Evolutionary conservation across 805 yeast genomes (phyloP).

Genomic region (Nematodospora valgi): DNA sequence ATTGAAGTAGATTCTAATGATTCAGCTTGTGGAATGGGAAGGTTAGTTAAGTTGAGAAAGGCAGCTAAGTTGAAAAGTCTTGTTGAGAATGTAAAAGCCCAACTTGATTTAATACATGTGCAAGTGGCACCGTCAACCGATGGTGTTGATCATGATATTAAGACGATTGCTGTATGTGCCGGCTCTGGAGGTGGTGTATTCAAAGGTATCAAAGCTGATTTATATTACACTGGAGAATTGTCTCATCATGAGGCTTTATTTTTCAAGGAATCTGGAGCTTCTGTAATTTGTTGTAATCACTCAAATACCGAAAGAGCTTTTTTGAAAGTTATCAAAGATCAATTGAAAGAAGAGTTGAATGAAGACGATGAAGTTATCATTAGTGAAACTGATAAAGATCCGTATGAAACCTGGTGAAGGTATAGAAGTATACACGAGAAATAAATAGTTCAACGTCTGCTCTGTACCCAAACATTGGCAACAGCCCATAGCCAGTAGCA

Average conservation of each 20-base stretch:
- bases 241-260: slow-evolving; percentile 88
- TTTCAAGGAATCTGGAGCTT: slow-evolving; percentile 65
- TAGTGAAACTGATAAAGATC: slow-evolving; percentile 63
- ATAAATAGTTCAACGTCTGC: background rate
- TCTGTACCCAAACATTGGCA: background rate
- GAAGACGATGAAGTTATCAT: slow-evolving; percentile 39
- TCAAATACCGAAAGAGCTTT: slow-evolving; percentile 92
- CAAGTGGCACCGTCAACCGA: slow-evolving; percentile 53
- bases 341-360: slow-evolving; percentile 44
- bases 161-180: slow-evolving; percentile 81
- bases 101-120: slow-evolving; percentile 50
- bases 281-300: slow-evolving; percentile 81
- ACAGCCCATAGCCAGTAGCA: too few species aligned
- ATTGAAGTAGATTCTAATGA: slow-evolving; percentile 44
- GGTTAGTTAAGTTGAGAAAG: slow-evolving; percentile 50
- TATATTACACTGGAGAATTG: slow-evolving; percentile 86
- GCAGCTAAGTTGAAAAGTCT: slow-evolving; percentile 44
- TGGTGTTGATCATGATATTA: slow-evolving; percentile 32
- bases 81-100: slow-evolving; percentile 49
- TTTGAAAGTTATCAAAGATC: slow-evolving; percentile 49
- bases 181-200: slow-evolving; percentile 89
- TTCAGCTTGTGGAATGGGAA: slow-evolving; percentile 77
- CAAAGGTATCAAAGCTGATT: slow-evolving; percentile 58
- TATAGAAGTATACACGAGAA: background rate
- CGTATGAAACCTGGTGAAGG: slow-evolving; percentile 35